Conservation (phyloP, 169 alveolate genomes). For the Besnoitia besnoiti region DNA sequence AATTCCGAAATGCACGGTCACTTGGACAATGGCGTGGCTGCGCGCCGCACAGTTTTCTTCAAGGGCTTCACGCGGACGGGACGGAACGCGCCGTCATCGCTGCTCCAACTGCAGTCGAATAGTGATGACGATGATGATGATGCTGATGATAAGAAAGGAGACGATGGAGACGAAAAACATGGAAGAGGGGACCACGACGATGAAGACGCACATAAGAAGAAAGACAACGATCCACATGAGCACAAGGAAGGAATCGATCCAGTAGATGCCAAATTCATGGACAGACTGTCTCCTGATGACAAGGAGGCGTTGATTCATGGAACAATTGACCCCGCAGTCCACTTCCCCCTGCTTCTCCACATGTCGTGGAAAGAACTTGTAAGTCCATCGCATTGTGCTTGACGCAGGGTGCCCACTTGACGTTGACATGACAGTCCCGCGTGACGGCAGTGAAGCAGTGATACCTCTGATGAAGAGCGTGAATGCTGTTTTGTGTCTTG, state of each 20-base stretch:
- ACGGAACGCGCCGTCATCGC: neutral
- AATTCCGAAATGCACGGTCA: neutral
- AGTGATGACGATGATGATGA: neutral
- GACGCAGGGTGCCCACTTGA: neutral
- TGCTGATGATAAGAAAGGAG: neutral
- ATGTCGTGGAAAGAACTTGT: neutral
- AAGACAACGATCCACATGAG: neutral
- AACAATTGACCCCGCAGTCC: neutral
- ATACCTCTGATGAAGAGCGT: neutral
- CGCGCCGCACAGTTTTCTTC: neutral
- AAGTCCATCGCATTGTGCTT: neutral
- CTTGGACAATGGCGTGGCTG: neutral
- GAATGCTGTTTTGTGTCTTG: no score
- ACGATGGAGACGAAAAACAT: neutral
- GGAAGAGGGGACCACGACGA: neutral
- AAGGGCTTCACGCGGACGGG: neutral
- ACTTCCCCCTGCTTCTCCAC: constrained; percentile 10
- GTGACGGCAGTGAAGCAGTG: neutral
- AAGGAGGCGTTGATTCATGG: neutral
- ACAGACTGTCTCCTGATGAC: neutral
- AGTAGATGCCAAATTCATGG: neutral
- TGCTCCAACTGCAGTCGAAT: neutral
- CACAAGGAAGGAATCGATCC: neutral
- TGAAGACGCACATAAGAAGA: neutral
- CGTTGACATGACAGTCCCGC: neutral